Conservation (phyloP, 2,329 filamentous ascomycete species). For the Neonectria sp. region DNA sequence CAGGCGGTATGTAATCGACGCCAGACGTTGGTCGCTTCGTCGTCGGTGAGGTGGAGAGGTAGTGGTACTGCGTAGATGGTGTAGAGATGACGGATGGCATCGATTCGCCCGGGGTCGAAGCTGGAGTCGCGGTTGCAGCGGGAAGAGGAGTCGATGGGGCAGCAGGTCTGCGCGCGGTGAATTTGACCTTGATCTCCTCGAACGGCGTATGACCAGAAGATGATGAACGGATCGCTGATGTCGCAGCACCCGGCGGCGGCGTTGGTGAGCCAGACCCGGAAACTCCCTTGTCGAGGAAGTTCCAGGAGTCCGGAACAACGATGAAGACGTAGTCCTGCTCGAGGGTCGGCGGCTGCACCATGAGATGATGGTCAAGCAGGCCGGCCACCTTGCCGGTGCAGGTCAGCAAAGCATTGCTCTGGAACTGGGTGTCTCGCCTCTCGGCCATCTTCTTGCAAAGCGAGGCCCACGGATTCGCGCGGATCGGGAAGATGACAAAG, state of each 20-base stretch:
- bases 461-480: too few species aligned
- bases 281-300: slow-evolving; percentile 20
- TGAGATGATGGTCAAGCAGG: too few species aligned
- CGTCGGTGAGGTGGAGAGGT: background rate
- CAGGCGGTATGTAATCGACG: too few species aligned
- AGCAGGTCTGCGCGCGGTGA: background rate
- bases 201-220: background rate
- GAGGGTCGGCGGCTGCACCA: too few species aligned
- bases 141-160: background rate
- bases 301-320: slow-evolving; percentile 20
- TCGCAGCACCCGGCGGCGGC: background rate
- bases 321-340: slow-evolving; percentile 19
- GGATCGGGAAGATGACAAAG: too few species aligned
- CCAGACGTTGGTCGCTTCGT: too few species aligned
- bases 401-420: too few species aligned
- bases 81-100: background rate
- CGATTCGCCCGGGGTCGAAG: background rate
- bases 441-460: too few species aligned
- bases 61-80: background rate
- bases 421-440: too few species aligned
- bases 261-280: slow-evolving; percentile 6
- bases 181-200: background rate
- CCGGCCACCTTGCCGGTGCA: too few species aligned
- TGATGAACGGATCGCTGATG: slow-evolving; percentile 9
- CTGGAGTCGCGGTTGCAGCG: background rate